phyloP scores from a whole-genome alignment of 2,329 filamentous ascomycete genomes.

The Pseudogymnoascus sp. region DNA sequence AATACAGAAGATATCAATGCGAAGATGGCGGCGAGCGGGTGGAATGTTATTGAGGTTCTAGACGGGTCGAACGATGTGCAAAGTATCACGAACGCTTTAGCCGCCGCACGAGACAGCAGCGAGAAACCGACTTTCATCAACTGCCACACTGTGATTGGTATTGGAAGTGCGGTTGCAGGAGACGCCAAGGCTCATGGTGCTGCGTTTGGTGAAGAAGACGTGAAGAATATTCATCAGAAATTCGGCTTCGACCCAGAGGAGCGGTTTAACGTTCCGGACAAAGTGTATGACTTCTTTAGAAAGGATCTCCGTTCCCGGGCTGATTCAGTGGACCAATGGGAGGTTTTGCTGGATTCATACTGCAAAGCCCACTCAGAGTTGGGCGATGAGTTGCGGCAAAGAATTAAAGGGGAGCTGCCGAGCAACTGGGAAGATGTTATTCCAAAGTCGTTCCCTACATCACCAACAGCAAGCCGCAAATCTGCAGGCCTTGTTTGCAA shows the following conservation, averaged over 20 bases:
- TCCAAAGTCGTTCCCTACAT: not conserved
- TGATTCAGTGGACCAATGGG: not conserved
- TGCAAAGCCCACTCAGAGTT: not conserved
- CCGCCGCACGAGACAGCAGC: constrained; percentile 30
- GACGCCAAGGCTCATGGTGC: constrained; percentile 44
- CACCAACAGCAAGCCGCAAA: not conserved
- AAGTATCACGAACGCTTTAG: constrained; percentile 22
- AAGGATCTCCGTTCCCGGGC: no score
- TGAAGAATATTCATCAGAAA: no score
- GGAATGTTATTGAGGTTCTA: constrained; percentile 40
- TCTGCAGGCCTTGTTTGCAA: not conserved
- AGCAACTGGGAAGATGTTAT: not conserved
- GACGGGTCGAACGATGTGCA: constrained; percentile 29
- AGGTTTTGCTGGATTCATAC: not conserved
- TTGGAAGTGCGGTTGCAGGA: constrained; percentile 36
- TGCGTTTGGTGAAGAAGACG: constrained; percentile 41
- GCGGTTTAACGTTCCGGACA: not conserved
- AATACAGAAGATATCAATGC: constrained; percentile 42
- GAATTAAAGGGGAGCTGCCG: not conserved
- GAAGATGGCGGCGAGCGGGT: constrained; percentile 42
- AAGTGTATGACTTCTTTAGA: not conserved
- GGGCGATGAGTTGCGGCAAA: not conserved
- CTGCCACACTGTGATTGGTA: constrained; percentile 40
- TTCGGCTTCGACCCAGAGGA: not conserved
- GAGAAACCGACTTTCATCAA: constrained; percentile 45